Percentiles rank a stretch among this genome's conserved stretches.
These are phyloP conservation scores for Neurospora sp. DNA, from an alignment of 495 filamentous ascomycete genomes.

Conservation along the genomic window DNA sequence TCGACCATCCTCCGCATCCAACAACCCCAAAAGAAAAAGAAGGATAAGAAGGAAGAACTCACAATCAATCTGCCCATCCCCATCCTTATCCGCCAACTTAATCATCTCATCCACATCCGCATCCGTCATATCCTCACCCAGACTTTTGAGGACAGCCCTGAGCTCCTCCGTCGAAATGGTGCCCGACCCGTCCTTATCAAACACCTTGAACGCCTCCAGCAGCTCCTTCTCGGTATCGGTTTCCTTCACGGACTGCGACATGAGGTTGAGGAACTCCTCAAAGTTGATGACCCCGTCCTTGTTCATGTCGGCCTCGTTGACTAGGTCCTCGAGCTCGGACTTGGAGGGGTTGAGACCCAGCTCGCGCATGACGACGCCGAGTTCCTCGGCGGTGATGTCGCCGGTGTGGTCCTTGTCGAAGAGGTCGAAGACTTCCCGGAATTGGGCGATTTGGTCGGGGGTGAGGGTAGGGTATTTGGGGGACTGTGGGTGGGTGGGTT, in stretches of 20 bases:
- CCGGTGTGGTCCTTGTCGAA: slow-evolving; percentile 91
- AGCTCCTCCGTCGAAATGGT: slow-evolving; percentile 38
- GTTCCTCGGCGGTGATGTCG: slow-evolving; percentile 33
- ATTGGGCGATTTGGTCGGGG: slow-evolving; percentile 66
- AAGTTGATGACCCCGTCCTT: slow-evolving; percentile 37
- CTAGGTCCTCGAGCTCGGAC: slow-evolving; percentile 34
- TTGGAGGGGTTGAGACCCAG: slow-evolving; percentile 35
- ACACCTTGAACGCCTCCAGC: slow-evolving; percentile 36
- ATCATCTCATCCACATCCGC: slow-evolving; percentile 41
- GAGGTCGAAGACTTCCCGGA: slow-evolving; percentile 87
- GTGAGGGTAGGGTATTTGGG: not conserved
- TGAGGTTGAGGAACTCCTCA: slow-evolving; percentile 39
- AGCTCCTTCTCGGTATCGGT: slow-evolving; percentile 37
- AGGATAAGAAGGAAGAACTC: slow-evolving; percentile 4
- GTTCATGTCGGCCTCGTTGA: slow-evolving; percentile 38
- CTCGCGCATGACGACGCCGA: slow-evolving; percentile 34
- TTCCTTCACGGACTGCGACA: slow-evolving; percentile 30
- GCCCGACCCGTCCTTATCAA: slow-evolving; percentile 39
- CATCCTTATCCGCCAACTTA: slow-evolving; percentile 35
- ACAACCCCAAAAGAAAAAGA: not conserved
- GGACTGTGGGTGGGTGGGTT: not conserved
- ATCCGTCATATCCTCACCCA: slow-evolving; percentile 38
- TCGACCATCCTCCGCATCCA: not conserved
- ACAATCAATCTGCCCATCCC: slow-evolving; percentile 41
- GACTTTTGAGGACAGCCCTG: slow-evolving; percentile 31